These are phyloP conservation scores for Emergomyces orientalis DNA, from an alignment of 2,329 filamentous ascomycete genomes.

Conservation along the genomic window DNA sequence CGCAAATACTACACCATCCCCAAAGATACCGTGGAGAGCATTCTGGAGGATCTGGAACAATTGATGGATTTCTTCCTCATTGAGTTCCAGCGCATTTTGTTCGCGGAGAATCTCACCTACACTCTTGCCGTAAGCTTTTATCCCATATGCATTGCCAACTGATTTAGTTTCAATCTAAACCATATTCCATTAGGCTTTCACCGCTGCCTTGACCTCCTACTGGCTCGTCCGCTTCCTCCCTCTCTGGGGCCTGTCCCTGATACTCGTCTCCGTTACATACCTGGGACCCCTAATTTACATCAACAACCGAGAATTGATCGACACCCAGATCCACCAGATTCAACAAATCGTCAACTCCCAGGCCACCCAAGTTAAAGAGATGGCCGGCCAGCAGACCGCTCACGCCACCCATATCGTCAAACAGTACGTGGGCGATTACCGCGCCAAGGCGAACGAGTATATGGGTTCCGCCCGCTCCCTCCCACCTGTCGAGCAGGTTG, in stretches of 20 bases:
- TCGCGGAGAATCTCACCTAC: constrained; percentile 55
- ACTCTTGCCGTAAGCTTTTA: constrained; percentile 47
- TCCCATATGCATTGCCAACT: neutral
- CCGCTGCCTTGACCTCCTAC: constrained; percentile 50
- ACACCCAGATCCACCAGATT: constrained; percentile 48
- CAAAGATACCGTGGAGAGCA: constrained; percentile 52
- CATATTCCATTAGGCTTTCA: constrained; percentile 45
- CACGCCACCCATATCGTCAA: constrained; percentile 50
- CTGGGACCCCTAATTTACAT: constrained; percentile 54
- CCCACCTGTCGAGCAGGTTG: neutral
- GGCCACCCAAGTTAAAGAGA: constrained; percentile 49
- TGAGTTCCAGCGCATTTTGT: constrained; percentile 57
- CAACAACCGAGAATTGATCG: constrained; percentile 56
- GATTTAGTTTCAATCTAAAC: neutral
- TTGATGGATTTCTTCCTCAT: constrained; percentile 60
- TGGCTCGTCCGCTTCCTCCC: constrained; percentile 57
- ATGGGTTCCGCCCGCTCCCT: constrained; percentile 30
- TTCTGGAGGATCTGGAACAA: constrained; percentile 54
- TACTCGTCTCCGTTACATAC: constrained; percentile 49
- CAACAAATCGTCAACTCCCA: constrained; percentile 48
- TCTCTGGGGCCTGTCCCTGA: constrained; percentile 54
- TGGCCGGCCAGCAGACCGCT: constrained; percentile 51
- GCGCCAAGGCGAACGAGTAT: constrained; percentile 50
- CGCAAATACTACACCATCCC: constrained; percentile 58
- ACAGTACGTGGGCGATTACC: constrained; percentile 52